Conservation (phyloP, 129 eudicot genomes). For the Heracleum sosnowskyi region DNA sequence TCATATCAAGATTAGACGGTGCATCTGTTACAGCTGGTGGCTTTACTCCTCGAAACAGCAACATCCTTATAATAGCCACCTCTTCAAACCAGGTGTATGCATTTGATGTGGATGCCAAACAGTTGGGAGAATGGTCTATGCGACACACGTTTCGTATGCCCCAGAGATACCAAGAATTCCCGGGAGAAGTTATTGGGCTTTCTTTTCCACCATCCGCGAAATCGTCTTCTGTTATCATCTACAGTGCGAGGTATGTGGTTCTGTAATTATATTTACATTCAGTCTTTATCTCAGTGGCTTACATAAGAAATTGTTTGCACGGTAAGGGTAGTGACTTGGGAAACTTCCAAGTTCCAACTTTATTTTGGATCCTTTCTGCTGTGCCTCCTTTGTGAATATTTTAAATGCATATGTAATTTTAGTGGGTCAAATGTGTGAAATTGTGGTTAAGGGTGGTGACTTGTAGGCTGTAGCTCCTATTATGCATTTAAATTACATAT, state of each 20-base stretch:
- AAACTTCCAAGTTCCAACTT: neutral
- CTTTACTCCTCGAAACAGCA: constrained; percentile 67
- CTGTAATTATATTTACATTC: neutral
- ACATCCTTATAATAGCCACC: constrained; percentile 68
- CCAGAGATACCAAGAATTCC: constrained; percentile 70
- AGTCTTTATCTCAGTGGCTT: neutral
- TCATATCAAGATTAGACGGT: constrained; percentile 83
- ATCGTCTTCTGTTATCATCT: constrained; percentile 55
- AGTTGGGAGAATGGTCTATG: constrained; percentile 87
- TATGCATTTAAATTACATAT: too few species aligned
- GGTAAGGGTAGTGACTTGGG: neutral
- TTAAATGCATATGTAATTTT: neutral
- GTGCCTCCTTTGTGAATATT: neutral
- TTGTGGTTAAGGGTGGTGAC: too few species aligned
- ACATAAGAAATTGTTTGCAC: neutral
- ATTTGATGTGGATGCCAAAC: constrained; percentile 89
- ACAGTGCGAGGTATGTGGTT: constrained; percentile 66
- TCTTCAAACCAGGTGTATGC: constrained; percentile 88
- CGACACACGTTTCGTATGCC: constrained; percentile 59
- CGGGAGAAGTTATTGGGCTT: constrained; percentile 94
- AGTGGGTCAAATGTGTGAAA: too few species aligned
- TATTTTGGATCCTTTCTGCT: neutral
- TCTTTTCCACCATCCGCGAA: constrained; percentile 72
- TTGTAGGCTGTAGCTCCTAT: neutral
- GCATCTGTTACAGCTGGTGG: constrained; percentile 92